Base-by-base conservation (phyloP, 2,329 filamentous ascomycete species). In the Calonectria pauciramosa region DNA sequence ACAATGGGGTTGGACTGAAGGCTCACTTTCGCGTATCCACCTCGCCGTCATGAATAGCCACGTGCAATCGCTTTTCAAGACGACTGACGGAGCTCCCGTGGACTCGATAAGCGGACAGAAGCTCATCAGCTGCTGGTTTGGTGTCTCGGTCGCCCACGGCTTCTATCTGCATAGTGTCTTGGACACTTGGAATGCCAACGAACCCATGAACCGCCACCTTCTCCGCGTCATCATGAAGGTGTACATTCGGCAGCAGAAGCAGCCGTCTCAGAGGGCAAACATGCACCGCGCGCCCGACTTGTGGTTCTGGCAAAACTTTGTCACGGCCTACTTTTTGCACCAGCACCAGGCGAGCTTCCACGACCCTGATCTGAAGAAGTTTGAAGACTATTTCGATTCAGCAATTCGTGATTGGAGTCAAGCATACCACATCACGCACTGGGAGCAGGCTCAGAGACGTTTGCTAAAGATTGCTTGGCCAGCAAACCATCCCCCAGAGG, bases 291-390 rank as follows among this genome's bases (percentile, higher is more conserved):
- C 18, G 1, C 60, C 67, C 0, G 68, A 78, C 18, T 65, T 80
- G n/a, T 80, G 78, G 78, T 49, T 80, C 6, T 80, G 78, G 78
- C 73, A 77, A 34, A 71, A 76, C 0, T 80, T 80, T 44, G 26
- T 78, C 0, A 76, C 76, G 4, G 71, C 52, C 3, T 78, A 72
- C 30, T 44, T 30, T 32, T 18, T 65, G 3, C 38, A 44, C 4
- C 41, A 49, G 6, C 60, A 65, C 41, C 60, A 65, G 28, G 30
- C 11, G 18, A 14, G 7, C 28, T n/a, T 20, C 6, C 30, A 49
- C 18, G 60, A 65, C 20, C 38, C 38, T 32, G n/a, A 20, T n/a
- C 23, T 65, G 13, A 11, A 47, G 3, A 49, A 18, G 14, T 18
- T 30, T 10, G 60, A 49, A n/a, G 34, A n/a, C 5, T 49, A 49